Base-by-base conservation (phyloP, 257 asterid genomes). In the Solanum microdontum region DNA sequence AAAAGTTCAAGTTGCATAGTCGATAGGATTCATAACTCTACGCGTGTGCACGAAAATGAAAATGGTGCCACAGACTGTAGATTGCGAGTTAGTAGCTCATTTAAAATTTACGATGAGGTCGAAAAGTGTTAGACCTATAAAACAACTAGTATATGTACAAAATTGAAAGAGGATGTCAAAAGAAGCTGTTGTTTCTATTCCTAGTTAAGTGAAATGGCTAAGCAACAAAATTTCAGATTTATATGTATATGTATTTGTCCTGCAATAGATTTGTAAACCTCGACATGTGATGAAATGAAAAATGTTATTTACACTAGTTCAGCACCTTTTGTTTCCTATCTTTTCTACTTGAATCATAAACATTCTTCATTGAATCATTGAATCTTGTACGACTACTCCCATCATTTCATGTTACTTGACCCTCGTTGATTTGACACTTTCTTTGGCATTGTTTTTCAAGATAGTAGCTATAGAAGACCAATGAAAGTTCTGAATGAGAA, bases 51-150 rank as follows among this genome's bases (percentile, higher is more conserved):
- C 85, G 90, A 87, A 79, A 87, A 88, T 86, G 93, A 91, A 86
- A 88, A 88, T 85, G 93, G 90, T 17, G 92, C 90, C 88, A 90
- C 90, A 90, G 94, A 92, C 60, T 92, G 94, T 90, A 89, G 90
- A 40, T 86, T 94, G 88, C 88, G 88, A 62, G 89, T 92, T 83
- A 90, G 85, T 48, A 82, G 85, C 30, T 82, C 85, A 82, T 82
- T 82, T 48, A 82, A 82, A 30, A 82, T 82, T 82, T 82, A 82
- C 55, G 85, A 82, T 82, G 85, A 82, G 85, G 85, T 82, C 85
- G 30, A 82, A 48, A 82, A 43, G 30, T 48, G 43, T 48, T 82
- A 43, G 69, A 48, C 21, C 85, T 80, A 33, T 72, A 28, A 80
- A 15, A 26, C 17, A 48, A 45, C 69, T 28, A 77, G 33, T 5